Evolutionary conservation across 2,329 filamentous ascomycete species (phyloP), one percentile per base, ranked within the genome.

Genomic region (Lasiodiplodia gonubiensis): DNA sequence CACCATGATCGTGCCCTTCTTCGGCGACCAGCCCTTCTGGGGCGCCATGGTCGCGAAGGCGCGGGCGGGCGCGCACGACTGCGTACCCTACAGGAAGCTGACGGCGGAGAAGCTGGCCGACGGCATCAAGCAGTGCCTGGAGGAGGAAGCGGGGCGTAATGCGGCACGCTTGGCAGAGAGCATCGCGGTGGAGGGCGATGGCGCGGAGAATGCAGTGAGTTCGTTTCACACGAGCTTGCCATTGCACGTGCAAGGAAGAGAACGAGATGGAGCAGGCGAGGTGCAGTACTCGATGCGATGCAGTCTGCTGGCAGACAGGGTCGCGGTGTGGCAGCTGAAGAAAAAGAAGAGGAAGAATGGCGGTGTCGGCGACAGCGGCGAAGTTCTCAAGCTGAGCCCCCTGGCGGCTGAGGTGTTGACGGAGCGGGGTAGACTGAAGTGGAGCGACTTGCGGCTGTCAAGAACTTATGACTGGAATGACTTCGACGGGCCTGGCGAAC

Each of bases 21-120:
- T 93, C 70, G 91, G 91, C 2, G 91, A 93, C 73, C 91, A 93
- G 76, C 86, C 89, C 59, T 93, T 93, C 74, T 93, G 91, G 91
- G 91, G 90, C 2, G 82, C 83, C 21, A 91, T 91, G 87, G 84
- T 93, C 0, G 84, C 83, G 4, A 86, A 83, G 39, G 84, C 88
- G 1, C 85, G 86, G 30, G 90, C 89, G 0, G 91, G 91, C 0
- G 88, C 90, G 0, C 78, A 81, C 67, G 86, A 89, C 1, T 80
- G 77, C 66, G 84, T 92, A 10, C 90, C 90, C 0, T 91, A 92
- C 78, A 92, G 92, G 77, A 78, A 84, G 11, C 77, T 93, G 2
- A 87, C 83, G 1, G 84, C 83, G 0, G 88, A 92, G 68, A 87
- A 85, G 52, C 78, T 93, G 1, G 88, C 88, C 0, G 87, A 90